These are phyloP conservation scores for Penicillium roqueforti DNA, from an alignment of 495 filamentous ascomycete genomes.

Conservation along the genomic window DNA sequence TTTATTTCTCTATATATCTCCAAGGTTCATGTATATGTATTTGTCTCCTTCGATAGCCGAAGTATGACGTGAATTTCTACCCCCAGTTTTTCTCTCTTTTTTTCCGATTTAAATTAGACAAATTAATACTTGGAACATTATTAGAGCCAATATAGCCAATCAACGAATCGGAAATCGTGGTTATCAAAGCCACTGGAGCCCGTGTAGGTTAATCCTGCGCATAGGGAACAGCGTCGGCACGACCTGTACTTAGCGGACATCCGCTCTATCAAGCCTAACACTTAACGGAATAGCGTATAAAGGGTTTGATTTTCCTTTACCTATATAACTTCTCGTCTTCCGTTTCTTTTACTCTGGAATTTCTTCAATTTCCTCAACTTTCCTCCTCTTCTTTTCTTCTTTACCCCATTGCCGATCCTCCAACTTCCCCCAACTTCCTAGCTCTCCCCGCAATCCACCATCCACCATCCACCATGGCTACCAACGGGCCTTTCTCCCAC, in stretches of 20 bases:
- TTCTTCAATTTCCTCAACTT: neutral
- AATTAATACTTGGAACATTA: neutral
- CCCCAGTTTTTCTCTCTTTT: neutral
- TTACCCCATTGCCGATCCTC: slow-evolving; percentile 6
- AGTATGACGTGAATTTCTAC: slow-evolving; percentile 3
- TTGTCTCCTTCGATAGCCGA: slow-evolving; percentile 1
- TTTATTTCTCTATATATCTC: neutral
- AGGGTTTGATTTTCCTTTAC: slow-evolving; percentile 5
- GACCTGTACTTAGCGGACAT: slow-evolving; percentile 67
- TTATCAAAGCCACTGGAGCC: slow-evolving; percentile 3
- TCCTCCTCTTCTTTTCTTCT: slow-evolving; percentile 2
- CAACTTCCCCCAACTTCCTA: neutral
- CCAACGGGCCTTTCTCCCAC: slow-evolving; percentile 37
- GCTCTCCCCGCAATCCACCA: slow-evolving; percentile 27
- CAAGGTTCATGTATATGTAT: neutral
- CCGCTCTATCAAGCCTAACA: slow-evolving; percentile 13
- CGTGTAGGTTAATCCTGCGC: slow-evolving; percentile 37
- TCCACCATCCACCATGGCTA: slow-evolving; percentile 33
- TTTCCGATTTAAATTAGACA: neutral
- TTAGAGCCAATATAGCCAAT: neutral
- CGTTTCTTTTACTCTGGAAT: slow-evolving; percentile 3
- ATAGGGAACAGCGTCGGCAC: slow-evolving; percentile 36
- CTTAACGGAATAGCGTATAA: slow-evolving; percentile 26
- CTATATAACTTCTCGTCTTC: slow-evolving; percentile 16
- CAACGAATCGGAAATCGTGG: slow-evolving; percentile 5